Evolutionary conservation across 2,329 filamentous ascomycete species (phyloP).

Genomic region (Celoporthe dispersa): DNA sequence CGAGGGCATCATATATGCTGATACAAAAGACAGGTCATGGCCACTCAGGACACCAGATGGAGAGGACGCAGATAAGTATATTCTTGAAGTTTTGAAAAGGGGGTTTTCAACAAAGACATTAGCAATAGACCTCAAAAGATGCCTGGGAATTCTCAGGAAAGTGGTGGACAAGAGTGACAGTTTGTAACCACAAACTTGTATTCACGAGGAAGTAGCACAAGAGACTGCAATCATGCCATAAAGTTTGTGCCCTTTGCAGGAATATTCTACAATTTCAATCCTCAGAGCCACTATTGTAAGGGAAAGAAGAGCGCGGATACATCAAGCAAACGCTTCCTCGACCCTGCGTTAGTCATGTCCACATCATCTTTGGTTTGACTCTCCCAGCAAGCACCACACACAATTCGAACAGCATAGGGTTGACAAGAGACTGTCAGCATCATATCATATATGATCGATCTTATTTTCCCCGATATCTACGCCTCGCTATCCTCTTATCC

Average conservation of each 20-base stretch:
- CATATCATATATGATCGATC: background rate
- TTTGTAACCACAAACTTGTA: no score
- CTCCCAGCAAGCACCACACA: background rate
- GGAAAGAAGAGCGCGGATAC: background rate
- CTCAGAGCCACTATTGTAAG: background rate
- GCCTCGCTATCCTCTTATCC: background rate
- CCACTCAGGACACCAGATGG: no score
- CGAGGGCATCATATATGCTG: no score
- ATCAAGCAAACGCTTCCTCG: background rate
- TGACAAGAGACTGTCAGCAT: background rate
- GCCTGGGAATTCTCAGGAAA: no score
- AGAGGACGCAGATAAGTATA: no score
- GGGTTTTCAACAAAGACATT: no score
- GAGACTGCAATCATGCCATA: background rate
- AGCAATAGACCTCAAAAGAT: no score
- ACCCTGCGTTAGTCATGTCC: background rate
- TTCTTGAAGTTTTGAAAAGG: no score
- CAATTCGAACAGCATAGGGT: background rate
- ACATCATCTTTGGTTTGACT: background rate
- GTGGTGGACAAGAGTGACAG: no score
- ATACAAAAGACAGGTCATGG: no score
- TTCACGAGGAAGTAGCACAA: background rate
- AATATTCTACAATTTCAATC: background rate
- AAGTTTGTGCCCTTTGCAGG: background rate
- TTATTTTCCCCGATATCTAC: background rate